Base-by-base conservation (phyloP, 1,284 basidiomycete species). In the Trichosporon ovoides region DNA sequence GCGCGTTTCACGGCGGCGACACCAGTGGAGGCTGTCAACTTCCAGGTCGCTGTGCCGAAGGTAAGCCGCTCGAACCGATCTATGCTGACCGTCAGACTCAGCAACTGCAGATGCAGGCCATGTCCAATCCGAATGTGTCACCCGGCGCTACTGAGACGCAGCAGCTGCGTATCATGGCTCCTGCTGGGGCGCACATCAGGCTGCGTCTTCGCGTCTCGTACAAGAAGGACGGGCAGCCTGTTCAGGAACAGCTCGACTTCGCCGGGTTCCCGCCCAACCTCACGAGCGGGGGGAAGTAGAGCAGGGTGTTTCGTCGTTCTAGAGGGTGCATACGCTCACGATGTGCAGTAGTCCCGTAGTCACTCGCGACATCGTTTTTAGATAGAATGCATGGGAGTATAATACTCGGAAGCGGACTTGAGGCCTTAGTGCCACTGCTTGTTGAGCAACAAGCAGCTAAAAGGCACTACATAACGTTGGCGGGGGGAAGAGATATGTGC, bases 11-110 rank as follows among this genome's bases (percentile, higher is more conserved):
- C 88, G 57, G 83, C 86, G 3, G 79, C 81, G 3, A 86, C 86
- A 5, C 74, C 73, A 9, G 83, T 82, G 3, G 80, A 81, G 14
- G 84, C 83, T 1, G 80, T 98, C 60, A 92, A 87, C 73, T 96
- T 99, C 81, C 95, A 98, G 76, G 96, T 94, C 46, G 96, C 96
- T 3, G 96, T 99, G 10, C 96, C 96, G 3, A 97, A 94, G 83
- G 91, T 92, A 62, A 60, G 78, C 72, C 13, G 14, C 16, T 38
- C 11, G 2, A n/a, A 1, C 13, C 14, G 33, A 34, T n/a, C 33
- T n/a, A 24, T 5, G n/a, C 63, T 66, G 33, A 60, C 53, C 10
- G 7, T 5, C 69, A 96, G 92, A 92, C 92, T 0, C 95, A 98
- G 80, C 94, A 97, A 74, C 77, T 99, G 58, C 94, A 98, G 74